Base-by-base conservation (phyloP, 2,329 filamentous ascomycete species). In the Akanthomyces lecanii region DNA sequence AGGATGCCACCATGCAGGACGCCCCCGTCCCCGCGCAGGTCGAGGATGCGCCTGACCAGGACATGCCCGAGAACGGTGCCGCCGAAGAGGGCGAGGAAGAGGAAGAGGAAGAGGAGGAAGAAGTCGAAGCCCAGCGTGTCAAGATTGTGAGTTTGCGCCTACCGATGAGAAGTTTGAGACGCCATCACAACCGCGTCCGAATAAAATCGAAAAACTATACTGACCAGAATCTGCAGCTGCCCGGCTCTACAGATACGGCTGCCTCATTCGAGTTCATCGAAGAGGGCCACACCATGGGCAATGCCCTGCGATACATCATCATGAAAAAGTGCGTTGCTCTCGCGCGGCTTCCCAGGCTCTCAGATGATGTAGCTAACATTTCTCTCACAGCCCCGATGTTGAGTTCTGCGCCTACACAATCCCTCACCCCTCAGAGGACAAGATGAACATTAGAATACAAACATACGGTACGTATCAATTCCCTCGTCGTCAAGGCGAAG, bases 321-420 rank as follows among this genome's bases (percentile, higher is more conserved):
- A 97, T 97, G 91, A 98, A 98, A 79, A 99, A 99, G 94, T 97
- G 86, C 18, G 7, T n/a, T 57, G 52, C 56, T 71, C 56, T 71
- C 53, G 65, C 67, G 33, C 33, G 10, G 10, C 65, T 51, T 62
- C n/a, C 55, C 28, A 60, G 12, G 23, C n/a, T 11, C 14, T 11
- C 5, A n/a, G 40, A 23, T 14, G 8, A 38, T 25, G n/a, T 16
- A 11, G 30, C 36, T 52, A 11, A 33, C 58, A 42, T 28, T 36
- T 36, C 16, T 5, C 28, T 21, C 40, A 12, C 40, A 61, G 94
- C 75, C 94, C 95, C 36, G 87, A 95, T 67, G 95, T 99, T 65
- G 95, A 99, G 75, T 97, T 99, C 78, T 98, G 95, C 77, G 95
- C 94, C 65, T 99, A 99, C 77, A 91, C 94, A 8, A 98, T 99